Conservation (phyloP, 2,329 filamentous ascomycete genomes). For the Dothidotthia symphoricarpi region DNA sequence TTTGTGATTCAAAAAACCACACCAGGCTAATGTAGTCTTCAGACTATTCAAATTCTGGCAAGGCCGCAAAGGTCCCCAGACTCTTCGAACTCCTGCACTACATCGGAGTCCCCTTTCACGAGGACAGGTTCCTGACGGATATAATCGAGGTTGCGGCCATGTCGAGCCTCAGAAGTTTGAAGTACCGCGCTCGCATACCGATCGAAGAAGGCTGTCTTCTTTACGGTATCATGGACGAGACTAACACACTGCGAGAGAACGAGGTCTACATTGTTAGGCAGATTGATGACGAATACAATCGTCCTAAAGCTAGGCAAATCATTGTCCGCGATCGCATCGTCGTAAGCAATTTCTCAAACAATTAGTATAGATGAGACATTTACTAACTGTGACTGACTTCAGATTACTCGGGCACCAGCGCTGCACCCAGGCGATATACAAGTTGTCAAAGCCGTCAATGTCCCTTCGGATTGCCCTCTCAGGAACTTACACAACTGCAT, state of each 20-base stretch:
- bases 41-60: constrained; percentile 60
- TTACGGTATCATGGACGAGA: constrained; percentile 83
- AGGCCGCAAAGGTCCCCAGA: constrained; percentile 58
- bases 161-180: constrained; percentile 69
- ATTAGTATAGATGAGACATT: too few relatives aligned
- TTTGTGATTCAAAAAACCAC: too few relatives aligned
- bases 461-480: constrained; percentile 62
- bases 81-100: constrained; percentile 61
- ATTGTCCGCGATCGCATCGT: constrained; percentile 49
- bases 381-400: too few relatives aligned
- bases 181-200: constrained; percentile 74
- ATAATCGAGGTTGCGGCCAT: constrained; percentile 69
- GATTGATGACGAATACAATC: constrained; percentile 30
- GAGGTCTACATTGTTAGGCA: constrained; percentile 67
- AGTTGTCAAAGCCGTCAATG: constrained; percentile 57
- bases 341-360: too few relatives aligned
- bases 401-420: constrained; percentile 79
- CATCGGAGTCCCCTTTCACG: constrained; percentile 63
- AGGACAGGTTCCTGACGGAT: constrained; percentile 67
- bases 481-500: constrained; percentile 67
- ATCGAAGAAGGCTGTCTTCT: constrained; percentile 70
- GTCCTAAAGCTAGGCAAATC: constrained; percentile 6
- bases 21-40: neutral
- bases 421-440: constrained; percentile 82
- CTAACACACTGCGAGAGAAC: constrained; percentile 62